Conservation (phyloP, 2,329 filamentous ascomycete genomes). For the Eurotiales sp. region DNA sequence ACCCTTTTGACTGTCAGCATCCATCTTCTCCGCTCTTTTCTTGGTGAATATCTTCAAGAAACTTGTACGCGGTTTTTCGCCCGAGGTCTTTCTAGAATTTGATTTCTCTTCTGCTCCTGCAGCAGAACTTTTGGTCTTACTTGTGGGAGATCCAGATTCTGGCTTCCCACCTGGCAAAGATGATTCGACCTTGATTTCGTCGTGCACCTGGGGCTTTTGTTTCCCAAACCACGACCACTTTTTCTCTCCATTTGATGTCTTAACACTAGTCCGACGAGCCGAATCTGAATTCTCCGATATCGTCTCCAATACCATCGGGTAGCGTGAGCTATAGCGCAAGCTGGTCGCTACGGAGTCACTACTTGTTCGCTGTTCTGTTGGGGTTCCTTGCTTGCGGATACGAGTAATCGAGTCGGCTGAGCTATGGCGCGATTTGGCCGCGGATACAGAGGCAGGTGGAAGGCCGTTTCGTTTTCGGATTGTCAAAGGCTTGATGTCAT, state of each 20-base stretch:
- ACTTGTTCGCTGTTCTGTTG: constrained; percentile 14
- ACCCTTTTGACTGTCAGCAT: constrained; percentile 34
- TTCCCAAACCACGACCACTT: constrained; percentile 47
- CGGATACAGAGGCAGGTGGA: constrained; percentile 18
- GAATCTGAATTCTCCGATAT: constrained; percentile 41
- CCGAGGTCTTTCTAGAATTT: constrained; percentile 10
- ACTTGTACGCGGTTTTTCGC: constrained; percentile 31
- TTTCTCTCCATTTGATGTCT: constrained; percentile 28
- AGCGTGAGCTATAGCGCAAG: constrained; percentile 24
- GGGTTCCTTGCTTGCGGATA: constrained; percentile 12
- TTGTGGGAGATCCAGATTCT: constrained; percentile 23
- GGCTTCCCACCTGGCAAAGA: constrained; percentile 22
- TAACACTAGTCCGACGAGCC: constrained; percentile 24
- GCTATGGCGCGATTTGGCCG: constrained; percentile 9
- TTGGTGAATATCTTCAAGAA: constrained; percentile 54
- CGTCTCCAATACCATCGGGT: constrained; percentile 35
- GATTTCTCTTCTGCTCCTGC: constrained; percentile 13
- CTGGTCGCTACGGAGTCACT: constrained; percentile 19
- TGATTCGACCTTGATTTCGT: constrained; percentile 24
- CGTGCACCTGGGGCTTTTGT: constrained; percentile 26
- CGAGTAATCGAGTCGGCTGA: constrained; percentile 14
- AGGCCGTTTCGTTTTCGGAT: constrained; percentile 47
- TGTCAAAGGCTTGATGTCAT: constrained; percentile 50
- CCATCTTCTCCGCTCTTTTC: constrained; percentile 40
- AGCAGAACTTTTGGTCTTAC: constrained; percentile 16